Evolutionary conservation across 2,329 filamentous ascomycete genomes (phyloP).

Genomic region (Fulvia fulva): DNA sequence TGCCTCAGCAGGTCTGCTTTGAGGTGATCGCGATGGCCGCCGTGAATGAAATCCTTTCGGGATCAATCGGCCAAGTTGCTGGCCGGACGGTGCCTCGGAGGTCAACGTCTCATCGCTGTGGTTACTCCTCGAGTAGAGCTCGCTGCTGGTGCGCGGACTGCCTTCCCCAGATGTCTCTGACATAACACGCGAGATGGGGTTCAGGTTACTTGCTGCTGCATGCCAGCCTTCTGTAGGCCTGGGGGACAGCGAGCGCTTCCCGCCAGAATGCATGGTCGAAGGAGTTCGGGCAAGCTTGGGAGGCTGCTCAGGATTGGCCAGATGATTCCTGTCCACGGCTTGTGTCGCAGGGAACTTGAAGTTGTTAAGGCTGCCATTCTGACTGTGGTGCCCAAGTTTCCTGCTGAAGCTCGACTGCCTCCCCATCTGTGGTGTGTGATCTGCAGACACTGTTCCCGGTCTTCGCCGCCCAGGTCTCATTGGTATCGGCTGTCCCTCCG

Average conservation of each 20-base stretch:
- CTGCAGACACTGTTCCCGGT: constrained; percentile 29
- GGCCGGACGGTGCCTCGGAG: constrained; percentile 68
- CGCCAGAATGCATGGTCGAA: constrained; percentile 35
- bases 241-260: constrained; percentile 29
- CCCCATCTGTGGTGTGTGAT: constrained; percentile 29
- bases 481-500: constrained; percentile 15
- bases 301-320: constrained; percentile 11
- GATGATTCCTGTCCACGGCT: constrained; percentile 23
- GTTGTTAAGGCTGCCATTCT: constrained; percentile 10
- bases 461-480: constrained; percentile 24
- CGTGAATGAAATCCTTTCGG: constrained; percentile 42
- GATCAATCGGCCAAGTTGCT: constrained; percentile 48
- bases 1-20: constrained; percentile 48
- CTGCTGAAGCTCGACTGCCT: constrained; percentile 19
- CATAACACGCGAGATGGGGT: constrained; percentile 65
- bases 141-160: constrained; percentile 85
- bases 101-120: constrained; percentile 89
- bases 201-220: constrained; percentile 47
- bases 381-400: constrained; percentile 10
- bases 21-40: constrained; percentile 39
- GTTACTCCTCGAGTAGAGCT: constrained; percentile 93
- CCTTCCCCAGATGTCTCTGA: constrained; percentile 71
- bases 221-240: constrained; percentile 33
- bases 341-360: constrained; percentile 31
- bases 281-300: constrained; percentile 29